Base-by-base conservation (phyloP, 768 basidiomycete genomes). In the Neoboletus brunneissimus region DNA sequence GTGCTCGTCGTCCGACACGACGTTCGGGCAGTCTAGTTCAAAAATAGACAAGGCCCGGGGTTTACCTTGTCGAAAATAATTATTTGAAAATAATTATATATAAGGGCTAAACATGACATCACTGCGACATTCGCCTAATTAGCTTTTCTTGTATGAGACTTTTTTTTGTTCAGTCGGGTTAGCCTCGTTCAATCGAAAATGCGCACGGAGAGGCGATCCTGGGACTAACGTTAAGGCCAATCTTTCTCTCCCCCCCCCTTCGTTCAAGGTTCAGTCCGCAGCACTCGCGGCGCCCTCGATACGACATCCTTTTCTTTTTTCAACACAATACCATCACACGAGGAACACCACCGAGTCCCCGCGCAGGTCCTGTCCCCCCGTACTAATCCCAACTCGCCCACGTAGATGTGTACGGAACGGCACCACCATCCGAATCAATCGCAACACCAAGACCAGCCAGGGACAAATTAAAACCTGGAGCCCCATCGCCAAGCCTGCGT, bases 1-100 rank as follows among this genome's bases (percentile, higher is more conserved):
- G 40, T 53, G 46, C 54, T 62, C 67, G 68, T 60, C 56, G 67
- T 53, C 25, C 23, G 11, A 27, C 34, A 35, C 63, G 48, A 44
- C 57, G 55, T 40, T 37, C 44, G 44, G 27, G 20, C 57, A 35
- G 57, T 42, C 49, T 34, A 46, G 48, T 63, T 56, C 57, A 43
- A 67, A 50, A 65, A 57, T 35, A 45, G 31, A 9, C 41, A 42
- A 22, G 20, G 22, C 40, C 15, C 12, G 4, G 20, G n/a, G 20
- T 41, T 22, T n/a, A n/a, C 10, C 20, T 40, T 40, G n/a, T 40
- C 18, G 3, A 42, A 49, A 53, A 13, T 53, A 47, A 1, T 35
- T 45, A 16, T 23, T 34, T 6, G n/a, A n/a, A n/a, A n/a, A n/a
- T n/a, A 22, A 8, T 16, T 27, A 27, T 6, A 29, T 6, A 27